Evolutionary conservation across 768 basidiomycete genomes (phyloP).

Genomic region (Pleurotus citrinopileatus): DNA sequence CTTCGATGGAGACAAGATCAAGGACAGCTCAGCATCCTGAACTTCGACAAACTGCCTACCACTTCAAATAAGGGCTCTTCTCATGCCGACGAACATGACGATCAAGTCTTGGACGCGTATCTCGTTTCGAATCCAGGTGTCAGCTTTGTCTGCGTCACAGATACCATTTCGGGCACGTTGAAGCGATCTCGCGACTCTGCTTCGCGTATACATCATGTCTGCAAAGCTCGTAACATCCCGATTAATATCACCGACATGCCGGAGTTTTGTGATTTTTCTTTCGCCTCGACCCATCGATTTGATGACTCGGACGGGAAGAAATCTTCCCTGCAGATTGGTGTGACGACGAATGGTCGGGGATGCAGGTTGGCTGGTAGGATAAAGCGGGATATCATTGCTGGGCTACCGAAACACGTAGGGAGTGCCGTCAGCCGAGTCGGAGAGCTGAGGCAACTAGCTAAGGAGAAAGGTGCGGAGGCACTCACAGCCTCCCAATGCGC

Average conservation of each 20-base stretch:
- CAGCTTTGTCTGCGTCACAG: conserved; percentile 74
- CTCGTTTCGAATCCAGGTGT: conserved; percentile 29
- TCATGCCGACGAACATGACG: conserved; percentile 28
- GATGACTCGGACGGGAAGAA: conserved; percentile 41
- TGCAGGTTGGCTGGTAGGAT: conserved; percentile 82
- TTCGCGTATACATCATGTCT: conserved; percentile 50
- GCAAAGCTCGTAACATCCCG: conserved; percentile 58
- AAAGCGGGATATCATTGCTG: conserved; percentile 76
- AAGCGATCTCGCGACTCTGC: conserved; percentile 55
- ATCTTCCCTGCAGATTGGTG: conserved; percentile 67
- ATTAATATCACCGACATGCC: conserved; percentile 89
- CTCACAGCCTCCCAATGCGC: conserved; percentile 12
- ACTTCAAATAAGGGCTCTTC: conserved; percentile 23
- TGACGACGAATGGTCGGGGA: conserved; percentile 91
- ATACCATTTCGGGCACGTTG: conserved; percentile 52
- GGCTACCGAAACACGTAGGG: conserved; percentile 71
- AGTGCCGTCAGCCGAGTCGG: conserved; percentile 75
- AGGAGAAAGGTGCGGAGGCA: conserved; percentile 23
- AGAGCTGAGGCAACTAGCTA: conserved; percentile 57
- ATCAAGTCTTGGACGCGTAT: conserved; percentile 48
- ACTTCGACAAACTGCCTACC: conserved; percentile 46
- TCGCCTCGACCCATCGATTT: conserved; percentile 85
- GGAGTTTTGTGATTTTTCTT: conserved; percentile 84
- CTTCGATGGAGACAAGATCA: conserved; percentile 58
- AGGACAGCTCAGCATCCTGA: conserved; percentile 54